Evolutionary conservation across 108 stramenopile species (phyloP), one percentile per base, ranked within the genome.

Genomic region (Skeletonema potamos): DNA sequence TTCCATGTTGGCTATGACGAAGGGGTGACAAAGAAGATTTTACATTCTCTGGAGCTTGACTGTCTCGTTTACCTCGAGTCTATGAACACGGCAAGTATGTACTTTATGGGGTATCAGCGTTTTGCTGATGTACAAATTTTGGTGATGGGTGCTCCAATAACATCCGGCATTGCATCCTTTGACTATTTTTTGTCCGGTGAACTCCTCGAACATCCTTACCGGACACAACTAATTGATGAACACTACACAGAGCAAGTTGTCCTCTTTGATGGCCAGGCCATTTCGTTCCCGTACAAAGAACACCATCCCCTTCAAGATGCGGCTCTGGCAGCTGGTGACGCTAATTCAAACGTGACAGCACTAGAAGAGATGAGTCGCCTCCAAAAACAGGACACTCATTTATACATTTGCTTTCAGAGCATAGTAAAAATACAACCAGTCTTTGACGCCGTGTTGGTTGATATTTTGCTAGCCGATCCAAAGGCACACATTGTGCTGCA

Each of bases 241-340:
- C 73, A 79, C 22, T 92, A 92, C 66, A 68, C 81, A 9, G 90
- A 91, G 54, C 89, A 92, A 66, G 72, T 88, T 12, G 86, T 90
- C 0, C 71, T 86, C 13, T 71, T 91, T 9, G 86, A 70, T 7
- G 89, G 88, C 4, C 89, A 81, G 33, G 63, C 62, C 8, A 80
- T 79, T 0, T 62, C 68, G 8, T 68, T 73, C 66, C 84, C 81
- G 4, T n/a, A 30, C 24, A 22, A 32, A 12, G 76, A 77, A 44
- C 44, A 27, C 13, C 80, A 81, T 30, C 54, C 54, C 2, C 17
- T 22, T 6, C 60, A 79, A 43, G 61, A 64, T 34, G 24, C 43
- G 10, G 46, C 58, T 8, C n/a, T 70, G 62, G 66, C 76, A 9
- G 73, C 72, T 30, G 72, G 72, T 8, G 66, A 73, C 48, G 72